Evolutionary conservation across 2,329 filamentous ascomycete genomes (phyloP).

Genomic region (Penicillium sp.): DNA sequence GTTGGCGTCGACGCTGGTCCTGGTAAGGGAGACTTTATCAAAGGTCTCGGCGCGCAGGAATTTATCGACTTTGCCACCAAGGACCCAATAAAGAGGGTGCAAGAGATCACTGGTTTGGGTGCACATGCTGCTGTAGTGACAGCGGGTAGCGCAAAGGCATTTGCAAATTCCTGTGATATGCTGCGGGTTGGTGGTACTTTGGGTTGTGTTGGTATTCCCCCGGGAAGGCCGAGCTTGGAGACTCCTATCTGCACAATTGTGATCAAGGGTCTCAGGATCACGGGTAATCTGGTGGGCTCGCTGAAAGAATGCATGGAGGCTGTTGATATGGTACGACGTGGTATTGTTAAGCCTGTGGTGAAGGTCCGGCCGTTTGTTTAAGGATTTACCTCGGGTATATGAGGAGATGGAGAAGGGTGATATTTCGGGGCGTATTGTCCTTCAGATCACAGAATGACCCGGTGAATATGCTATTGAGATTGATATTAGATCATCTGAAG

Average conservation of each 20-base stretch:
- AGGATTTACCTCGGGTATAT: slow-evolving; percentile 43
- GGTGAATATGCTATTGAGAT: no score
- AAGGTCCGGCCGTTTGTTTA: slow-evolving; percentile 44
- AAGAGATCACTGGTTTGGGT: slow-evolving; percentile 39
- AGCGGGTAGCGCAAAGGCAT: slow-evolving; percentile 43
- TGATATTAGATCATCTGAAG: not conserved
- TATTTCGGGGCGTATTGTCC: slow-evolving; percentile 43
- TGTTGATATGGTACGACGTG: slow-evolving; percentile 43
- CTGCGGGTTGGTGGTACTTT: slow-evolving; percentile 44
- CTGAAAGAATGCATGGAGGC: slow-evolving; percentile 49
- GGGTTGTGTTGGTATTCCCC: slow-evolving; percentile 46
- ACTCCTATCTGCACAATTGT: slow-evolving; percentile 45
- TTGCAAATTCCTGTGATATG: slow-evolving; percentile 45
- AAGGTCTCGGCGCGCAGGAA: slow-evolving; percentile 38
- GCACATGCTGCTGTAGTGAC: slow-evolving; percentile 45
- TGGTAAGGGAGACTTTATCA: slow-evolving; percentile 40
- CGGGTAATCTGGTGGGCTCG: slow-evolving; percentile 45
- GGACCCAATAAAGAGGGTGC: slow-evolving; percentile 36
- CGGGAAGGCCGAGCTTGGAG: slow-evolving; percentile 38
- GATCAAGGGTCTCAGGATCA: slow-evolving; percentile 45
- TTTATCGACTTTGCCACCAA: slow-evolving; percentile 43
- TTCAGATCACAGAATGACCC: slow-evolving; percentile 36
- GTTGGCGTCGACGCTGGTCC: slow-evolving; percentile 43
- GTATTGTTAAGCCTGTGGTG: slow-evolving; percentile 44
- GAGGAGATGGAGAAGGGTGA: slow-evolving; percentile 47